Percentiles rank a stretch among this genome's conserved stretches.
Conservation (phyloP, 2,329 filamentous ascomycete species). For the Venturia asperata region DNA sequence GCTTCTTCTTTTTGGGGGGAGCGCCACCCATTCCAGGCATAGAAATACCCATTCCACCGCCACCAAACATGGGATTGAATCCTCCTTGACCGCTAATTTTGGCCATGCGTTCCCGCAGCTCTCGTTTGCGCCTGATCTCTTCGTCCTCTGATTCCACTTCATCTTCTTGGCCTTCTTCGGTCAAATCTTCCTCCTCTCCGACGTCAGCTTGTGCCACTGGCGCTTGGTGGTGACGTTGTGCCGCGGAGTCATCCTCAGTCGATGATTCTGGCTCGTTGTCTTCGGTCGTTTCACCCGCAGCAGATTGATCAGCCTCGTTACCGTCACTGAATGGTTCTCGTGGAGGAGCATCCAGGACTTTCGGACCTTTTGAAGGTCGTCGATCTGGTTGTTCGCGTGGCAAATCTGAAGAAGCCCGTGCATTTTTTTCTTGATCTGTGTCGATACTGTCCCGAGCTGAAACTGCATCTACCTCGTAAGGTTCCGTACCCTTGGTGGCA, state of each 20-base stretch:
- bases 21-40: conserved; percentile 42
- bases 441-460: conserved; percentile 32
- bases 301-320: conserved; percentile 60
- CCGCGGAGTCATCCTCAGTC: conserved; percentile 51
- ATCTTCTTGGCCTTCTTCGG: conserved; percentile 46
- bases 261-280: conserved; percentile 56
- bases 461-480: conserved; percentile 30
- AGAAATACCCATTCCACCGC: conserved; percentile 47
- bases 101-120: conserved; percentile 89
- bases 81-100: conserved; percentile 98
- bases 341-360: conserved; percentile 33
- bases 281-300: conserved; percentile 54
- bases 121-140: conserved; percentile 75
- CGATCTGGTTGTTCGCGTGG: conserved; percentile 28
- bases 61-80: conserved; percentile 89
- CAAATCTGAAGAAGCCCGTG: conserved; percentile 35
- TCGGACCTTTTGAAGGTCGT: conserved; percentile 28
- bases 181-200: conserved; percentile 45
- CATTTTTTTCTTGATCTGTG: conserved; percentile 31
- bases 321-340: conserved; percentile 53
- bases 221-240: conserved; percentile 27
- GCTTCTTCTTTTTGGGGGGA: conserved; percentile 44
- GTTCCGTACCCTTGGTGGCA: conserved; percentile 56
- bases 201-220: conserved; percentile 39
- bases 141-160: conserved; percentile 76